Base-by-base conservation (phyloP, 179 eudicot species). In the Amaranthus tricolor region DNA sequence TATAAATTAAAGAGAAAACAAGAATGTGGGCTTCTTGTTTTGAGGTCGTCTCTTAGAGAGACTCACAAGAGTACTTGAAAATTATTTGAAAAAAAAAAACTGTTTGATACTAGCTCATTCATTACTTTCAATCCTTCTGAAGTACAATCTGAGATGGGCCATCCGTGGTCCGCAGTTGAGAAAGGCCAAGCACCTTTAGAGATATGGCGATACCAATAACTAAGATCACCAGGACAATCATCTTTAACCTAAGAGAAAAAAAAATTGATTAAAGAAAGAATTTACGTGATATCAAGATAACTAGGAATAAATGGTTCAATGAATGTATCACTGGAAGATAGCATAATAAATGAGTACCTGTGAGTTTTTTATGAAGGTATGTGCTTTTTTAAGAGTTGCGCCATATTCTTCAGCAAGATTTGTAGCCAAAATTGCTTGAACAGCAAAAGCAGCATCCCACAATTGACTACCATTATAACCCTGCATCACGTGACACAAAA, bases 391-490 rank as follows among this genome's bases (percentile, higher is more conserved):
- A 45, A 92, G 78, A 74, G 90, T 86, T 56, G 82, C 64, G 43
- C 85, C 87, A 80, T 81, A 91, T 78, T 91, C 96, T 75, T 89
- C 89, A 64, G 21, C 62, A 63, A 92, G 92, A 54, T 84, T 76
- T 21, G 90, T 84, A 31, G 96, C 78, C 66, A 91, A 21, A 74
- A 92, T 85, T 71, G 97, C 97, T 80, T 92, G 97, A 84, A 80
- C 86, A 74, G 95, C 85, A 81, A 92, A 88, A 62, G 96, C 74
- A 67, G 96, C 81, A 77, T 92, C 97, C 97, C 96, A 92, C 47
- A 84, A 74, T 54, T 82, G 85, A 71, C 79, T 74, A 43, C 85
- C 85, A 71, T 85, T 85, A 67, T 84, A 86, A 66, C 87, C 86
- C 89, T 86, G 84, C 80, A 83, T 56, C 24, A 76, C 58, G 67